A percentile compares a stretch with the other conserved stretches of the same genome.
phyloP scores from a whole-genome alignment of 768 basidiomycete species.

The Lactifluus pinguis region DNA sequence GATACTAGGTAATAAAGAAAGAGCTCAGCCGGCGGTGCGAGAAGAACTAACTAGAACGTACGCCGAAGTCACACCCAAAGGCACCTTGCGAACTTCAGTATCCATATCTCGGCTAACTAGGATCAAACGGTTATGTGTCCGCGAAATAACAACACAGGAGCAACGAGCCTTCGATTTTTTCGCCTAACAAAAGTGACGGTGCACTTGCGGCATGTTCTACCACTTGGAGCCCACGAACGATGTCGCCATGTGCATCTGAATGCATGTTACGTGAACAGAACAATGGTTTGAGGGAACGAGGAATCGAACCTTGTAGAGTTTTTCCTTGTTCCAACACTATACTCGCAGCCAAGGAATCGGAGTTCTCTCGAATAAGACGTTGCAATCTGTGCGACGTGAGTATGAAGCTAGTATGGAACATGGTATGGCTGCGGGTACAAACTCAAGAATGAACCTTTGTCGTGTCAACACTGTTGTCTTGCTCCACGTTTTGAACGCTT shows the following conservation, averaged over 20 bases:
- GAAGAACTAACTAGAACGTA: slow-evolving; percentile 12
- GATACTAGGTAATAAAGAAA: slow-evolving; percentile 34
- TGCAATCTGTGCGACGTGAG: slow-evolving; percentile 56
- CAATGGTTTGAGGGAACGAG: slow-evolving; percentile 8
- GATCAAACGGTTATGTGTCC: neutral
- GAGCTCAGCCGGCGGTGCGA: neutral
- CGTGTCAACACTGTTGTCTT: slow-evolving; percentile 74
- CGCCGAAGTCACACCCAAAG: slow-evolving; percentile 82
- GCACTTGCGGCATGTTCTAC: slow-evolving; percentile 74
- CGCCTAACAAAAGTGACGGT: slow-evolving; percentile 78
- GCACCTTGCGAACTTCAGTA: slow-evolving; percentile 74
- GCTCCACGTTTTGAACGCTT: slow-evolving; percentile 87
- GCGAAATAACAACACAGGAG: neutral
- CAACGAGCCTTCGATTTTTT: slow-evolving; percentile 76
- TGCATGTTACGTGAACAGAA: neutral
- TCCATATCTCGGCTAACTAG: slow-evolving; percentile 94
- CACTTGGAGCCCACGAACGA: slow-evolving; percentile 87
- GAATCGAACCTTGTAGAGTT: slow-evolving; percentile 61
- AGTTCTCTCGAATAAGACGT: slow-evolving; percentile 73
- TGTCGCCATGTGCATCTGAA: slow-evolving; percentile 88
- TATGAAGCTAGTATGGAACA: neutral
- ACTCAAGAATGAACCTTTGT: slow-evolving; percentile 88
- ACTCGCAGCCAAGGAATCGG: slow-evolving; percentile 76
- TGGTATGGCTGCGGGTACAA: slow-evolving; percentile 25
- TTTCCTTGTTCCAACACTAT: slow-evolving; percentile 97